A percentile compares a stretch with the other conserved stretches of the same genome.
Conservation (phyloP, 345 rosid genomes). For the Brassica nigra region DNA sequence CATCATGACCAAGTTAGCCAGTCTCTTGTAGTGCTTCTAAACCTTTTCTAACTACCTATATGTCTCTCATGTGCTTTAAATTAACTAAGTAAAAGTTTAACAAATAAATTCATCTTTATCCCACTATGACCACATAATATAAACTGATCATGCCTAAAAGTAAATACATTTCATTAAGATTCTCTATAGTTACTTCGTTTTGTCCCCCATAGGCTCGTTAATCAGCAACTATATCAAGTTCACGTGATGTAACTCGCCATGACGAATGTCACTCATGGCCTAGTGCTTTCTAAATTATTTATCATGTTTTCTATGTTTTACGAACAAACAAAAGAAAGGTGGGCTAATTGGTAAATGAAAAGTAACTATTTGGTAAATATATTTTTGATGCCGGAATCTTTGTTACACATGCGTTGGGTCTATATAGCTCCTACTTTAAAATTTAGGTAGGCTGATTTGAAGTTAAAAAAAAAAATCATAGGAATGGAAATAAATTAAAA, state of each 20-base stretch:
- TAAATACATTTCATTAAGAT: not conserved
- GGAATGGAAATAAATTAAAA: not conserved
- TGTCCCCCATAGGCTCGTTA: not conserved
- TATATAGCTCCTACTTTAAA: not conserved
- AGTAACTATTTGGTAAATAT: not conserved
- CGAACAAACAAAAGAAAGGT: not conserved
- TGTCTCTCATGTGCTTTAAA: not conserved
- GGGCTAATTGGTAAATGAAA: not conserved
- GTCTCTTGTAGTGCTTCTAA: not conserved
- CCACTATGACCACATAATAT: not conserved
- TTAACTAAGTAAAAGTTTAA: not conserved
- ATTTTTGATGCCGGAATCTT: conserved; percentile 3
- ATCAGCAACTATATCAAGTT: not conserved
- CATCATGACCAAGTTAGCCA: conserved; percentile 4
- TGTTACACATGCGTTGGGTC: conserved; percentile 21
- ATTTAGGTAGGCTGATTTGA: not conserved
- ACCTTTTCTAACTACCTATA: not conserved
- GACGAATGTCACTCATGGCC: not conserved
- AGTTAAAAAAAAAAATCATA: not conserved
- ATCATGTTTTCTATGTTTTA: not conserved
- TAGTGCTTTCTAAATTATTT: not conserved
- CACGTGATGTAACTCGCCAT: not conserved
- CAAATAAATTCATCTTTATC: not conserved
- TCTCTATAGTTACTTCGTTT: not conserved
- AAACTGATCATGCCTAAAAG: not conserved